Evolutionary conservation across 768 basidiomycete species (phyloP), one percentile per base, ranked within the genome.

Genomic region (Hebeloma cylindrosporum): DNA sequence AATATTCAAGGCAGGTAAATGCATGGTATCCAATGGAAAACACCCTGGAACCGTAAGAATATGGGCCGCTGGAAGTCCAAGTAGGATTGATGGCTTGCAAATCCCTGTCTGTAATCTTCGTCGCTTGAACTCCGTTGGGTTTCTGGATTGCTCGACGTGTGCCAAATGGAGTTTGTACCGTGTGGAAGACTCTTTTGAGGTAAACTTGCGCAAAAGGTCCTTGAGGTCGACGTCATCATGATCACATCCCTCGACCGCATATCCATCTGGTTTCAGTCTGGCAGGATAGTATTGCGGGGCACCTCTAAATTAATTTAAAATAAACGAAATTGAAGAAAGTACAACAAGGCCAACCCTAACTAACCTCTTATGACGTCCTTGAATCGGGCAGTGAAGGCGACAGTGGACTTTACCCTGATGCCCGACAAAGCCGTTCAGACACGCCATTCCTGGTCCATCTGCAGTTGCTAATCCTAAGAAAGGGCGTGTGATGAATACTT

Each of bases 11-110:
- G n/a, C n/a, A n/a, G 57, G n/a, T 0, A 70, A 56, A 47, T 75
- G 71, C 73, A 78, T 78, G 0, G 64, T n/a, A 45, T 78, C 73
- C 1, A 62, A 56, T 0, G 58, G 47, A 51, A 74, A 75, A 18
- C 59, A 62, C 0, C 33, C 21, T 0, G 72, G 73, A 3, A 72
- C 40, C 0, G 58, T 54, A 8, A 73, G 59, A 0, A 40, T 59
- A 3, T 20, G 39, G n/a, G n/a, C n/a, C n/a, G n/a, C n/a, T 0
- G 27, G 37, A 7, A 78, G 53, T 1, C 68, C 69, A 13, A 54
- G 52, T 14, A 77, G 61, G 8, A 77, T 57, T 1, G 53, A 64
- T 0, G 68, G 66, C 27, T 67, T 61, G 2, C 40, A 43, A n/a
- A 77, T 63, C 0, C 73, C 69, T 2, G 65, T 67, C 7, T 45